These are phyloP conservation scores for Exophiala alcalophila DNA, from an alignment of 2,329 filamentous ascomycete species.

Conservation along the genomic window DNA sequence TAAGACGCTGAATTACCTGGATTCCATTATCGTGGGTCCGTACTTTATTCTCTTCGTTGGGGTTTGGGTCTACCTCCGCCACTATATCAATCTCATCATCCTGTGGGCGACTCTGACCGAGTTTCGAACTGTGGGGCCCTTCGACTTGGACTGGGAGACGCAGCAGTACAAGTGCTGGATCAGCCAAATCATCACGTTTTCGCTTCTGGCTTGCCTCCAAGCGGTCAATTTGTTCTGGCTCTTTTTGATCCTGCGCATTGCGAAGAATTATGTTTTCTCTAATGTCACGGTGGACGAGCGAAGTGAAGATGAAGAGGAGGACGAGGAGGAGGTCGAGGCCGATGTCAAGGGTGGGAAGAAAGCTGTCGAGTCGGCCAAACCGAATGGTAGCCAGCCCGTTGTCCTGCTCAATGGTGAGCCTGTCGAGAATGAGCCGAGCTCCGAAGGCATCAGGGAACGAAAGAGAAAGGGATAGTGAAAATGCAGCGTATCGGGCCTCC, in stretches of 20 bases:
- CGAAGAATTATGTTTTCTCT: conserved; percentile 32
- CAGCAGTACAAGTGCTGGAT: conserved; percentile 38
- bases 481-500: too few relatives aligned
- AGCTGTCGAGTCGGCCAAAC: conserved; percentile 5
- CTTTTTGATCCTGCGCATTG: conserved; percentile 34
- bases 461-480: conserved; percentile 28
- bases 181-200: conserved; percentile 35
- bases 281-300: conserved; percentile 41
- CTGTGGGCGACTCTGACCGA: conserved; percentile 36
- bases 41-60: conserved; percentile 77
- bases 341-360: conserved; percentile 8
- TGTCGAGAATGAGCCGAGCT: conserved; percentile 31
- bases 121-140: conserved; percentile 37
- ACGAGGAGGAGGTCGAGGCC: conserved; percentile 36
- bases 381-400: conserved; percentile 21
- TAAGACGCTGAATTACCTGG: conserved; percentile 82
- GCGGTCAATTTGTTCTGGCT: conserved; percentile 37
- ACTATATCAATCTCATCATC: conserved; percentile 53
- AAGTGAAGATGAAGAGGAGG: conserved; percentile 46
- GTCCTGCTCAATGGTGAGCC: conserved; percentile 42
- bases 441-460: conserved; percentile 32
- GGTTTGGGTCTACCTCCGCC: conserved; percentile 80
- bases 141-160: conserved; percentile 37
- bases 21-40: conserved; percentile 66
- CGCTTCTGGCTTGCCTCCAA: conserved; percentile 35